Evolutionary conservation across 1,139 yeast species (phyloP).

Genomic region (Magnusiomyces sp.): DNA sequence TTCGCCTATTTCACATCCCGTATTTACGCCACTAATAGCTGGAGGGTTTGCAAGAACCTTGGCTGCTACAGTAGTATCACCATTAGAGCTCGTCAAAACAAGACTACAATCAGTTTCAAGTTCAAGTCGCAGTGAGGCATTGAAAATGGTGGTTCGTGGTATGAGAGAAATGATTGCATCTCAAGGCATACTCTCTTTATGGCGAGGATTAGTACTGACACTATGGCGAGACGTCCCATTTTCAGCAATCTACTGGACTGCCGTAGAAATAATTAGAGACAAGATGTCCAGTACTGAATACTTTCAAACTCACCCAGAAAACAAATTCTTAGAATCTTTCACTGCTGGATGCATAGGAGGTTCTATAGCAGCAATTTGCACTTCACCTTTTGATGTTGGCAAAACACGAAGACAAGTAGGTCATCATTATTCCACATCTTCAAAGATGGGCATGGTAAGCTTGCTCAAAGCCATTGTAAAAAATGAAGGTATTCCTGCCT

Average conservation of each 20-base stretch:
- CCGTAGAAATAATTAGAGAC: conserved; percentile 34
- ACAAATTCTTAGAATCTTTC: conserved; percentile 65
- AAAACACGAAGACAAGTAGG: conserved; percentile 82
- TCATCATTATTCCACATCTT: conserved; percentile 29
- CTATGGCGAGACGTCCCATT: conserved; percentile 97
- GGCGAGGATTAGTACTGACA: conserved; percentile 80
- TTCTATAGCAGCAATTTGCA: conserved; percentile 68
- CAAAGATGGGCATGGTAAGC: conserved; percentile 46
- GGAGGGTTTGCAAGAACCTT: conserved; percentile 78
- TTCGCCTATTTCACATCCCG: conserved; percentile 47
- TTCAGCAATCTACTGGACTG: conserved; percentile 90
- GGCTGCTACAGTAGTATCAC: conserved; percentile 82
- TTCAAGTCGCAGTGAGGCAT: conserved; percentile 23
- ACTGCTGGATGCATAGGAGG: conserved; percentile 83
- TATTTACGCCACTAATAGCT: conserved; percentile 69
- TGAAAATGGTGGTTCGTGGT: conserved; percentile 42
- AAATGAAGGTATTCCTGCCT: conserved; percentile 67
- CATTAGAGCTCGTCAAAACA: conserved; percentile 80
- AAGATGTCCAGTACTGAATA: conserved; percentile 20
- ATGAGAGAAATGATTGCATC: conserved; percentile 44
- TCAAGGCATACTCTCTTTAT: conserved; percentile 59
- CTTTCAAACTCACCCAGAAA: conserved; percentile 32
- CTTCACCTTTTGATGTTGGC: conserved; percentile 97
- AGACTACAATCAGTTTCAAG: conserved; percentile 67
- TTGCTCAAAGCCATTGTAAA: conserved; percentile 53